Percentiles rank a stretch among this genome's conserved stretches.
These are phyloP conservation scores for Penicillium mononematosum DNA, from an alignment of 495 filamentous ascomycete genomes.

Conservation along the genomic window DNA sequence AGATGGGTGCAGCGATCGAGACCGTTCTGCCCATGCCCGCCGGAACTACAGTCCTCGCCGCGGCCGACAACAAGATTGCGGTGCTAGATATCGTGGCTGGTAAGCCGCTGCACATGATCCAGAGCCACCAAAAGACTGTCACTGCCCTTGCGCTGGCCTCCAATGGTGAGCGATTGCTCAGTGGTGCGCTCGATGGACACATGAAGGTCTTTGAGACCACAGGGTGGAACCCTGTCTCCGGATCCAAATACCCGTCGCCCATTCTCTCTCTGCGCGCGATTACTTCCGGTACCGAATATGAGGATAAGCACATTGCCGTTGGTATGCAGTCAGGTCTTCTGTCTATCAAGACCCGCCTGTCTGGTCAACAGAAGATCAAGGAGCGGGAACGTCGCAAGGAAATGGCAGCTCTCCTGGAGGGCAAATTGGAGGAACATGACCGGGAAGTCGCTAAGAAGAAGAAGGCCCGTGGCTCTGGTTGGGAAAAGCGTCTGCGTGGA, in stretches of 20 bases:
- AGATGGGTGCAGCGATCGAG: conserved; percentile 85
- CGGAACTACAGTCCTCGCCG: conserved; percentile 80
- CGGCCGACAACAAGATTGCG: conserved; percentile 81
- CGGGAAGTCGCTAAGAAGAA: conserved; percentile 61
- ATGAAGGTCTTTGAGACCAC: conserved; percentile 94
- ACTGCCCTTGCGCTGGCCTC: conserved; percentile 79
- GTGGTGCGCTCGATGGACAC: conserved; percentile 88
- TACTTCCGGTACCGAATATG: conserved; percentile 58
- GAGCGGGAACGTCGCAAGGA: conserved; percentile 79
- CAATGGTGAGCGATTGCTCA: conserved; percentile 74
- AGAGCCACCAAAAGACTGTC: conserved; percentile 97
- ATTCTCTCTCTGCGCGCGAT: conserved; percentile 81
- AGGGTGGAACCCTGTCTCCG: conserved; percentile 88
- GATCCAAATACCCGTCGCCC: conserved; percentile 86
- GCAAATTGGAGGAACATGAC: conserved; percentile 69
- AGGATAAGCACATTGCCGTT: conserved; percentile 87
- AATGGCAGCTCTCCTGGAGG: conserved; percentile 79
- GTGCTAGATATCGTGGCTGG: conserved; percentile 95
- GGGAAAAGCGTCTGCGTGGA: conserved; percentile 68
- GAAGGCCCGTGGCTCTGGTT: conserved; percentile 64
- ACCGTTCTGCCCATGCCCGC: conserved; percentile 78
- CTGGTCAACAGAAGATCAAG: conserved; percentile 75
- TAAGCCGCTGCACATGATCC: conserved; percentile 77
- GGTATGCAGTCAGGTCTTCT: conserved; percentile 91
- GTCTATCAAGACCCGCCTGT: conserved; percentile 80